A percentile compares a stretch with the other conserved stretches of the same genome.
These are phyloP conservation scores for Lachancea thermotolerans DNA, from an alignment of 805 yeast species.

Conservation along the genomic window DNA sequence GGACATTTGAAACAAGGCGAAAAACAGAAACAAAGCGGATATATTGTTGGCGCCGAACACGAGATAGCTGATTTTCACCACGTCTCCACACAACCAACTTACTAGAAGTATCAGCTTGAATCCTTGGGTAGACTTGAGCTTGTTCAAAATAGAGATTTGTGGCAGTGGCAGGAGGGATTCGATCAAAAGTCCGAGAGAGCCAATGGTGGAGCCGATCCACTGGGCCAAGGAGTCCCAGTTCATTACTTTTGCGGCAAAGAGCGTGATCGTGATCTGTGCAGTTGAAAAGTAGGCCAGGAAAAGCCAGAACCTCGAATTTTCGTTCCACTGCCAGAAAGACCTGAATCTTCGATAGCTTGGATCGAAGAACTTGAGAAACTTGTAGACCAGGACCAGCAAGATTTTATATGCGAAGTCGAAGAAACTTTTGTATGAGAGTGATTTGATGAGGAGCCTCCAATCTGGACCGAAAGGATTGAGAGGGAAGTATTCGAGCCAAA, in stretches of 20 bases:
- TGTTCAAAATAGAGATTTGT: constrained; percentile 61
- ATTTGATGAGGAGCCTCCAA: constrained; percentile 24
- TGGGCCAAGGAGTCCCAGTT: constrained; percentile 44
- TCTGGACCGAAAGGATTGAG: constrained; percentile 22
- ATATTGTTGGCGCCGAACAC: constrained; percentile 70
- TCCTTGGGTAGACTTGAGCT: constrained; percentile 65
- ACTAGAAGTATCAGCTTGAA: constrained; percentile 68
- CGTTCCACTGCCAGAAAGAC: constrained; percentile 83
- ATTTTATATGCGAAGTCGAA: constrained; percentile 22
- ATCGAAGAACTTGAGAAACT: constrained; percentile 56
- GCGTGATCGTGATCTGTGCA: constrained; percentile 31
- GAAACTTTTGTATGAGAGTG: constrained; percentile 18
- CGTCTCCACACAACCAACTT: constrained; percentile 88
- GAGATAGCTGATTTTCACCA: constrained; percentile 66
- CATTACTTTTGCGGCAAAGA: constrained; percentile 27
- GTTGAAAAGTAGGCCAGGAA: constrained; percentile 46
- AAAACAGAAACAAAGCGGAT: constrained; percentile 55
- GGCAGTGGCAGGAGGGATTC: constrained; percentile 74
- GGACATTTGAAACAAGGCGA: constrained; percentile 72
- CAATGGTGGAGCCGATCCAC: constrained; percentile 47
- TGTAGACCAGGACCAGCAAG: constrained; percentile 28
- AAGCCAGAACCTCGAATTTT: constrained; percentile 51
- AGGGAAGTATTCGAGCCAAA: constrained; percentile 31
- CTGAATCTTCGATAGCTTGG: constrained; percentile 59
- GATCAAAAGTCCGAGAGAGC: constrained; percentile 58